phyloP scores from a whole-genome alignment of 129 eudicot genomes.

The Tagetes erecta region DNA sequence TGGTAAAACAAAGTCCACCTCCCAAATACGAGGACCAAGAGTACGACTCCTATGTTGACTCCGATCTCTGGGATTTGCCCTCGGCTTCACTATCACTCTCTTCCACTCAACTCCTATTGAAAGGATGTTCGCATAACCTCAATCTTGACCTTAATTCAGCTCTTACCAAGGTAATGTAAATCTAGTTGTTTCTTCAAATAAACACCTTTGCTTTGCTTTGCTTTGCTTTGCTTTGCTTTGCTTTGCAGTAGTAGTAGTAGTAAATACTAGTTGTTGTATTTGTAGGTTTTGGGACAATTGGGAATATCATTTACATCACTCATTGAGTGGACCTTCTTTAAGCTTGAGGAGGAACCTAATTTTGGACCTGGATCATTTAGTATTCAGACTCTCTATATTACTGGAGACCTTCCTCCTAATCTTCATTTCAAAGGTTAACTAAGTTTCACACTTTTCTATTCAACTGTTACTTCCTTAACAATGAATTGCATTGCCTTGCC shows the following conservation, averaged over 20 bases:
- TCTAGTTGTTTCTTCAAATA: too few species aligned
- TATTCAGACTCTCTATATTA: conserved; percentile 56
- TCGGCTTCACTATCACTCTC: conserved; percentile 35
- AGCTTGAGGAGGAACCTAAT: conserved; percentile 76
- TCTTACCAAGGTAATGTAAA: conserved; percentile 50
- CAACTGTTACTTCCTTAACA: too few species aligned
- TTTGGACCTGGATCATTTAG: conserved; percentile 72
- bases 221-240: too few species aligned
- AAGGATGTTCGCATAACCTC: conserved; percentile 41
- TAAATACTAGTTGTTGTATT: neutral
- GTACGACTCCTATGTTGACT: conserved; percentile 83
- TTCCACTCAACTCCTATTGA: conserved; percentile 25
- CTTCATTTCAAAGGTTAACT: conserved; percentile 57
- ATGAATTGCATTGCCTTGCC: too few species aligned
- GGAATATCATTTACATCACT: conserved; percentile 34
- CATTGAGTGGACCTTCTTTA: conserved; percentile 60
- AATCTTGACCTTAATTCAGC: conserved; percentile 59
- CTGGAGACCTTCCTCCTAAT: conserved; percentile 34
- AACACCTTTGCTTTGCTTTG: too few species aligned
- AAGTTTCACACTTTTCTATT: too few species aligned
- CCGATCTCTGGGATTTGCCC: conserved; percentile 73
- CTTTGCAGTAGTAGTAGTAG: too few species aligned
- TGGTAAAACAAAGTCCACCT: conserved; percentile 67
- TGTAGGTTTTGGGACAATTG: conserved; percentile 59
- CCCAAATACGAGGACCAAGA: conserved; percentile 71